Percentiles rank a stretch among this genome's conserved stretches.
phyloP scores from a whole-genome alignment of 1,284 basidiomycete genomes.

The Athelia sp. region DNA sequence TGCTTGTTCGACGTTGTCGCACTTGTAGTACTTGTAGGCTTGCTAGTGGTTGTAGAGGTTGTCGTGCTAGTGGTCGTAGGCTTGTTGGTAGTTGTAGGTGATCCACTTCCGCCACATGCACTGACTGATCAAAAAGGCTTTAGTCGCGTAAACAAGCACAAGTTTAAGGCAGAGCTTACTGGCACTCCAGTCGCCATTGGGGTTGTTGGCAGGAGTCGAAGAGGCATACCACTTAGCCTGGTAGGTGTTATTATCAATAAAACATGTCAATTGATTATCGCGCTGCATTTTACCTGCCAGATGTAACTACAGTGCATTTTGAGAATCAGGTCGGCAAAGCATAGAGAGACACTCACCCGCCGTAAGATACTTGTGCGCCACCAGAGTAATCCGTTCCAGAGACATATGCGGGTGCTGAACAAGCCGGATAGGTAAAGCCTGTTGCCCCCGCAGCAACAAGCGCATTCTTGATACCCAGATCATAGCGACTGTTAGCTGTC shows the following conservation, averaged over 20 bases:
- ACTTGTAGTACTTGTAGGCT: conserved; percentile 7
- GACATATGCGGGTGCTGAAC: conserved; percentile 48
- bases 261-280: too few relatives aligned
- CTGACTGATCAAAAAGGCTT: conserved; percentile 38
- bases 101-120: conserved; percentile 36
- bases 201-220: conserved; percentile 40
- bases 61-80: background rate
- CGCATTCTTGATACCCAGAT: conserved; percentile 57
- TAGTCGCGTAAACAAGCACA: background rate
- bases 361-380: conserved; percentile 48
- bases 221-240: conserved; percentile 60
- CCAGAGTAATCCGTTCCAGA: conserved; percentile 47
- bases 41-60: conserved; percentile 57
- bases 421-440: conserved; percentile 61
- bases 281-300: conserved; percentile 43
- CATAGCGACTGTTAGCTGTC: conserved; percentile 55
- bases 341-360: conserved; percentile 35
- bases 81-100: background rate
- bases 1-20: background rate
- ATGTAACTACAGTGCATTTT: conserved; percentile 42
- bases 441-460: conserved; percentile 57
- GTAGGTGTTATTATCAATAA: background rate
- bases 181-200: conserved; percentile 58
- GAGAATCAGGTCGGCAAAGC: conserved; percentile 1
- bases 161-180: conserved; percentile 34